Percentiles rank a stretch among this genome's conserved stretches.
Conservation (phyloP, 129 eudicot species). For the Helianthus tuberosus region DNA sequence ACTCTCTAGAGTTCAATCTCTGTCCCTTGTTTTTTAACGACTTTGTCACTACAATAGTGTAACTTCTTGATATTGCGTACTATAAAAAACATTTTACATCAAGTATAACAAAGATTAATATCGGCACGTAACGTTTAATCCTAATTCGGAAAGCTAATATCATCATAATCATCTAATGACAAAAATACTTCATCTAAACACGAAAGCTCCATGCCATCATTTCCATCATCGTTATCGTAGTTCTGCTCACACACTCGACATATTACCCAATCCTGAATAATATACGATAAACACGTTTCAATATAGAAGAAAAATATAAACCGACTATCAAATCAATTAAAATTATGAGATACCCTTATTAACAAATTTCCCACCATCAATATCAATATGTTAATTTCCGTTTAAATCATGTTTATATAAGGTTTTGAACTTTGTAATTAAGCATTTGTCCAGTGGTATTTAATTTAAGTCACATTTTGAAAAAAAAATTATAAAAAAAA, state of each 20-base stretch:
- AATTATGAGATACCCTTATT: background rate
- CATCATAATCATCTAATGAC: slow-evolving; percentile 83
- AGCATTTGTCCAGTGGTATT: background rate
- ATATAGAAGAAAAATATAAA: background rate
- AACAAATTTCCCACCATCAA: background rate
- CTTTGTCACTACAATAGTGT: slow-evolving; percentile 20
- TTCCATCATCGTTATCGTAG: slow-evolving; percentile 39
- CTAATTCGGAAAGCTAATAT: slow-evolving; percentile 66
- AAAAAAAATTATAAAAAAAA: background rate
- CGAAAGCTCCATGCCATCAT: slow-evolving; percentile 70
- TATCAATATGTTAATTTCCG: background rate
- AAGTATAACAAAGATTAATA: slow-evolving; percentile 12
- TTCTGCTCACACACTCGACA: slow-evolving; percentile 73
- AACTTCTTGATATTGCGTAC: slow-evolving; percentile 18
- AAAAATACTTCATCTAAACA: slow-evolving; percentile 88
- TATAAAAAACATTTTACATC: slow-evolving; percentile 15
- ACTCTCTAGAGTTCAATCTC: background rate
- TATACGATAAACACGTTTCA: background rate
- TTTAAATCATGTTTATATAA: too few species aligned
- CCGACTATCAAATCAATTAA: background rate
- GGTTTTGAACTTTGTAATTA: too few species aligned
- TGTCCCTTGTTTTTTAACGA: background rate
- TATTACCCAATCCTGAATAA: slow-evolving; percentile 83
- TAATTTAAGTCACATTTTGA: background rate
- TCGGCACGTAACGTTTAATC: slow-evolving; percentile 14